phyloP scores from a whole-genome alignment of 208 protist genomes.

The Acanthamoeba polyphaga region DNA sequence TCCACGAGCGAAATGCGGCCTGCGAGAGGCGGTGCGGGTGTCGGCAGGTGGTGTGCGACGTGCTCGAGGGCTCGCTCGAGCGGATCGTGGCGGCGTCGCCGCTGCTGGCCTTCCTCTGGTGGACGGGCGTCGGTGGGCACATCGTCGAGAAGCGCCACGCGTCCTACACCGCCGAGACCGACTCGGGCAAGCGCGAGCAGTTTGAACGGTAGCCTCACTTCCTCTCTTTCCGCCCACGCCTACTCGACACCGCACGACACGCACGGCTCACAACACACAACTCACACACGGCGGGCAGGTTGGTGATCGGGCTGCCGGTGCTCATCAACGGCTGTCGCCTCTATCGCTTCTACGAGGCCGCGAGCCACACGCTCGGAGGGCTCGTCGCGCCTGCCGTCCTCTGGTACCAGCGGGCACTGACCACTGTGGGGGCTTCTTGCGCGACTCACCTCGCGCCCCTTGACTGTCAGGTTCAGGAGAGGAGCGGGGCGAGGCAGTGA shows the following conservation, averaged over 20 bases:
- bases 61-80: slow-evolving; percentile 16
- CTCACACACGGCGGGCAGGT: not conserved
- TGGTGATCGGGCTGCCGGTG: not conserved
- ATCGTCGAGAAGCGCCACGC: slow-evolving; percentile 9
- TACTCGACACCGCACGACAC: not conserved
- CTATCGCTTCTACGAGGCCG: not conserved
- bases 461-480: too few relatives aligned
- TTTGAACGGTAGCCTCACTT: not conserved
- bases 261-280: not conserved
- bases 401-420: too few relatives aligned
- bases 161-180: not conserved
- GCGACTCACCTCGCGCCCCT: too few relatives aligned
- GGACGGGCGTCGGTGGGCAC: not conserved
- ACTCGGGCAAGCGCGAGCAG: not conserved
- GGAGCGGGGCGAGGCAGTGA: too few relatives aligned
- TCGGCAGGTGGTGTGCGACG: not conserved
- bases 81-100: slow-evolving; percentile 8
- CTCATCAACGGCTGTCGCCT: not conserved
- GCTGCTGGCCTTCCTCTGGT: slow-evolving; percentile 4
- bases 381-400: too few relatives aligned
- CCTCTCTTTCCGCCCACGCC: not conserved
- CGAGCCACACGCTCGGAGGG: not conserved
- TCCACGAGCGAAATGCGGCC: not conserved
- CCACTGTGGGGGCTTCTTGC: too few relatives aligned
- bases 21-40: not conserved